Conservation (phyloP, 805 yeast species). For the Hemisphaericaspora nanyangensis region DNA sequence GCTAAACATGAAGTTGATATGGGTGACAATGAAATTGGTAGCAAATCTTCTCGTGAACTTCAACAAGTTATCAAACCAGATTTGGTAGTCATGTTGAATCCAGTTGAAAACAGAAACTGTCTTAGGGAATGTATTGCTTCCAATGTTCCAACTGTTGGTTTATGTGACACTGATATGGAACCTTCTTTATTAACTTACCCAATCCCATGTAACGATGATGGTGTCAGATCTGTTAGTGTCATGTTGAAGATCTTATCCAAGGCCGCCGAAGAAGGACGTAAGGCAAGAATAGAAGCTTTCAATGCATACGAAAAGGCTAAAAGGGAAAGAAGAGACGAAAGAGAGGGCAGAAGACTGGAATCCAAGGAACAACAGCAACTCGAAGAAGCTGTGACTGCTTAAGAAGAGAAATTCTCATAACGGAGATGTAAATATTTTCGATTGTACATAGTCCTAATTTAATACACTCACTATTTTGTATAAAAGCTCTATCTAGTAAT, state of each 20-base stretch:
- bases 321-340: not conserved
- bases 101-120: constrained; percentile 78
- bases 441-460: constrained; percentile 3
- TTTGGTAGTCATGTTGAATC: constrained; percentile 79
- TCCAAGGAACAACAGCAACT: not conserved
- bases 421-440: not conserved
- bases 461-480: not conserved
- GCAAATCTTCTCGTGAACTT: constrained; percentile 48
- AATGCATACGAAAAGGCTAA: not conserved
- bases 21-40: constrained; percentile 62
- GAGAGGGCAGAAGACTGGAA: not conserved
- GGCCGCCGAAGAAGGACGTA: constrained; percentile 79
- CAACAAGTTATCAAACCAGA: constrained; percentile 76
- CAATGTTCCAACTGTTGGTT: constrained; percentile 89
- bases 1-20: constrained; percentile 61
- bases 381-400: not conserved
- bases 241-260: constrained; percentile 78
- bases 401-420: not conserved
- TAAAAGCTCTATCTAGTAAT: constrained; percentile 2
- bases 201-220: constrained; percentile 94
- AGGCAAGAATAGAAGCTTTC: constrained; percentile 43
- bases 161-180: constrained; percentile 91
- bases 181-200: constrained; percentile 89
- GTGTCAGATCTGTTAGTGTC: constrained; percentile 73
- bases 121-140: constrained; percentile 76